Base-by-base conservation (phyloP, 164 flowering plant species). In the Chimonanthus praecox region DNA sequence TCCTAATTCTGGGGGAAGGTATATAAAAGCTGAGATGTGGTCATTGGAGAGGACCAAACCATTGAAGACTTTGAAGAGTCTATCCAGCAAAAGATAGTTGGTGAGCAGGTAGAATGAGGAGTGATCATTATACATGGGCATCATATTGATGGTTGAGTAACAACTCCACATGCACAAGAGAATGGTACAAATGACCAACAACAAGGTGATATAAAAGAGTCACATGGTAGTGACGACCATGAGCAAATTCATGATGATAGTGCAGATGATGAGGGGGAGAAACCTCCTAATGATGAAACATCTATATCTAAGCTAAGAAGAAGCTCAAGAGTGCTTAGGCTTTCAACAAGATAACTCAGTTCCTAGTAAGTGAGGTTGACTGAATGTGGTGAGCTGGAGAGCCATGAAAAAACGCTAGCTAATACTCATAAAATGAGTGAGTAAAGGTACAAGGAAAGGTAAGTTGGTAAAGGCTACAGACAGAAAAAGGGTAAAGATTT, bases 401-500 rank as follows among this genome's bases (percentile, higher is more conserved):
- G 21, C 21, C 21, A 20, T 20, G 21, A 20, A 20, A 20, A 20
- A 20, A 20, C 21, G 21, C 21, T 20, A 20, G 21, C 21, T 20
- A 20, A 20, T 20, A 20, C 21, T 20, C 21, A 20, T 20, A 20
- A 20, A 20, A 20, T 20, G 21, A 20, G 21, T 20, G n/a, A 48
- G 54, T 3, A 66, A 33, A 10, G 58, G 3, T 48, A 47, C 18
- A 69, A 69, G 21, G 58, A 33, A 16, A 47, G 71, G 20, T 47
- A 47, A 9, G 58, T 69, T 47, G 71, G 47, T 7, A 69, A 69
- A 49, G 0, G 71, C 33, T 69, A 43, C 58, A 6, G 54, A n/a
- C 5, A 69, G 71, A 7, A 69, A 69, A 47, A 47, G 20, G 18
- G 60, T 47, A n/a, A 47, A 47, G 71, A 69, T 48, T 69, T 69